Conservation (phyloP, 108 stramenopile genomes). For the Cyclotella choctawhatcheeana region DNA sequence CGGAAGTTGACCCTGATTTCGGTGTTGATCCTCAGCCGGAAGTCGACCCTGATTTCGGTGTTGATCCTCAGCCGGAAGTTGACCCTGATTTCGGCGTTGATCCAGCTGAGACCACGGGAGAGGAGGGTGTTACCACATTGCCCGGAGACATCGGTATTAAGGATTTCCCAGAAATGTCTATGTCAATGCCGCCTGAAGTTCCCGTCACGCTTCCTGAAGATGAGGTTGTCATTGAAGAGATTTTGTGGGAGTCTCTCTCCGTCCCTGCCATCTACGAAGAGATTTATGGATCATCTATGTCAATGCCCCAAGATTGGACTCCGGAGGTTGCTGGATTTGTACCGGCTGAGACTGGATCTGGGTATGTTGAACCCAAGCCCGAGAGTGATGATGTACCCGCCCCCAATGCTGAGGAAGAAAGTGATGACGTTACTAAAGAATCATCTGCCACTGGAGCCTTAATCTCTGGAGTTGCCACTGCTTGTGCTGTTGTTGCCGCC, state of each 20-base stretch:
- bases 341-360: slow-evolving; percentile 5
- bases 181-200: not conserved
- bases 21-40: too few species aligned
- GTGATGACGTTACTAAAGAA: not conserved
- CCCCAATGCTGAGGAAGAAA: not conserved
- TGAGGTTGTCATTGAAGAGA: not conserved
- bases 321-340: slow-evolving; percentile 8
- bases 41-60: too few species aligned
- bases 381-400: not conserved
- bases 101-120: not conserved
- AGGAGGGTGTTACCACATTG: too few species aligned
- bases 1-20: too few species aligned
- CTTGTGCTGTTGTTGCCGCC: slow-evolving; percentile 3
- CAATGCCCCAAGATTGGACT: not conserved
- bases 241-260: slow-evolving; percentile 9
- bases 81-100: not conserved
- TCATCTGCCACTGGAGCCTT: slow-evolving; percentile 2
- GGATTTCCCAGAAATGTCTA: not conserved
- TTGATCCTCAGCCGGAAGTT: too few species aligned
- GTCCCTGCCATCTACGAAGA: slow-evolving; percentile 9
- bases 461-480: not conserved
- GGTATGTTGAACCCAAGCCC: not conserved
- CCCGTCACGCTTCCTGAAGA: slow-evolving; percentile 3
- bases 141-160: too few species aligned
- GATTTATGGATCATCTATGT: slow-evolving; percentile 1